Evolutionary conservation across 257 asterid species (phyloP), one percentile per base, ranked within the genome.

Genomic region (Solanum phureja): DNA sequence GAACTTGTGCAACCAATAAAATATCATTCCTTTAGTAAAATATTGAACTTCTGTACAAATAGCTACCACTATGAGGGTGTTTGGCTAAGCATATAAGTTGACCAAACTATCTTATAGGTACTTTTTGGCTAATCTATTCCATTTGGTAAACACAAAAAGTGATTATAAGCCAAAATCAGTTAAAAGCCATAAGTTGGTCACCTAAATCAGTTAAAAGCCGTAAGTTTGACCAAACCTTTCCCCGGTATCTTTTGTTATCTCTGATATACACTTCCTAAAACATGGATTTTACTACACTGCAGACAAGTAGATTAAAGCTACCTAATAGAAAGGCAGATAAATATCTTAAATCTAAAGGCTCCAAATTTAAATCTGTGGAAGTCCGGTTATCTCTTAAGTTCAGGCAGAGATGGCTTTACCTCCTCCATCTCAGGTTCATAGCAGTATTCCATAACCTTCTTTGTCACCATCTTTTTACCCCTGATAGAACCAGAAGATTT

Each of bases 401-500:
- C 23, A 72, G 69, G 34, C 58, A 42, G 44, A 56, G 21, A 62
- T 86, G 83, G 40, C 38, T 31, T 91, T 90, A 97, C 99, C 99
- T 97, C 99, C 92, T 95, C 99, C 99, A 97, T 96, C 92, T 97
- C 99, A 90, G 99, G 98, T 92, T 97, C 99, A 83, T 93, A 97
- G 90, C 95, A 94, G 92, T 95, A 97, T 89, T 97, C 99, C 91
- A 97, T 94, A 90, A 94, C 96, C 92, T 88, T 95, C 94, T 92
- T 95, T 33, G 74, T 90, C 73, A 86, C 90, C 35, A 91, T 88
- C 87, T 92, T 97, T 91, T 90, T 97, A 89, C 96, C 96, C 83
- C 96, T 92, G 88, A 83, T 88, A 90, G 96, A 90, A 90, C 93
- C 94, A 90, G 93, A 90, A 86, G 95, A 89, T 88, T 91, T 94